Percentiles rank a stretch among this genome's conserved stretches.
phyloP scores from a whole-genome alignment of 2,329 filamentous ascomycete species.

The Xylaria multiplex region DNA sequence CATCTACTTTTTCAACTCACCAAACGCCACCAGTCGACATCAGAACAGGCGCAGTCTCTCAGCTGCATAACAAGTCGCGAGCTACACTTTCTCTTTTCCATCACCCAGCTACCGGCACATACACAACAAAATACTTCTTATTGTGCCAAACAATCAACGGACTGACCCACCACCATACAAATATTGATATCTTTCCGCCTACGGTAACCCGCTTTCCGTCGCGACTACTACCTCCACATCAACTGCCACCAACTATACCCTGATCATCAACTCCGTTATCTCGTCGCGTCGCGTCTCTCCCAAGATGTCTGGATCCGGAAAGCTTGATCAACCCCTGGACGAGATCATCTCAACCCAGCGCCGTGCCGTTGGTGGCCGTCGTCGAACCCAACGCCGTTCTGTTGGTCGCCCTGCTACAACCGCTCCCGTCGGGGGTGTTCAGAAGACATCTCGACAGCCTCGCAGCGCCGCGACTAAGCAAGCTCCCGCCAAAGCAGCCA shows the following conservation, averaged over 20 bases:
- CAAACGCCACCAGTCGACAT: conserved; percentile 9
- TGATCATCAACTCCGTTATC: conserved; percentile 39
- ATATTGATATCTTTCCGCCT: conserved; percentile 9
- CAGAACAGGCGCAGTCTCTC: conserved; percentile 11
- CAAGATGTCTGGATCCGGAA: conserved; percentile 79
- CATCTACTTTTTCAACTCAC: not conserved
- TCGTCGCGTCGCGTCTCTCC: conserved; percentile 49
- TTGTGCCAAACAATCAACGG: conserved; percentile 8
- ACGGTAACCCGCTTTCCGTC: not conserved
- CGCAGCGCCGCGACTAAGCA: conserved; percentile 70
- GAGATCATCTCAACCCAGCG: conserved; percentile 89
- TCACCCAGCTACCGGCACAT: conserved; percentile 3
- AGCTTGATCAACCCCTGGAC: conserved; percentile 96
- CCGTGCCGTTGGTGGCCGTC: conserved; percentile 65
- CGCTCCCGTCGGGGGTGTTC: conserved; percentile 84
- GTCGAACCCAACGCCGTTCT: conserved; percentile 61
- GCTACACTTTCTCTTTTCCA: conserved; percentile 18
- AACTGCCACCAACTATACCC: conserved; percentile 39
- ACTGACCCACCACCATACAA: conserved; percentile 18
- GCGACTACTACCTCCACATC: conserved; percentile 20
- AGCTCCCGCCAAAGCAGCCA: conserved; percentile 71
- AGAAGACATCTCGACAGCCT: conserved; percentile 75
- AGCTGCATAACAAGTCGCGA: conserved; percentile 16
- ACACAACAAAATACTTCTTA: conserved; percentile 1
- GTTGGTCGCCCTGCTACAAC: conserved; percentile 65